Percentiles rank a stretch among this genome's conserved stretches.
Conservation (phyloP, 768 basidiomycete genomes). For the Tulasnella sp. region DNA sequence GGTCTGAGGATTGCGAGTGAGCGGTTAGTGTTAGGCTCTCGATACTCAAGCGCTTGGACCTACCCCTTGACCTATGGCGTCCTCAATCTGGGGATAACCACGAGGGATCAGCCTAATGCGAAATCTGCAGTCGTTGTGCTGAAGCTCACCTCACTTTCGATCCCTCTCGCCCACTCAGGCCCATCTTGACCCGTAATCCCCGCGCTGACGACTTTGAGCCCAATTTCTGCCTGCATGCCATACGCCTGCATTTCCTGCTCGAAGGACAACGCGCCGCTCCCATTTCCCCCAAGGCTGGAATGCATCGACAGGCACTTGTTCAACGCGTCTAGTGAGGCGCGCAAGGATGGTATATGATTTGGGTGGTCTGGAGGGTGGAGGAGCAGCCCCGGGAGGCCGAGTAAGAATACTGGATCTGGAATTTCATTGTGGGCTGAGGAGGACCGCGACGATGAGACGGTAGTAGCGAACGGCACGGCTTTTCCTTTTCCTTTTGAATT, state of each 20-base stretch:
- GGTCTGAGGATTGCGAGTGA: not conserved
- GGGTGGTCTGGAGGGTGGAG: conserved; percentile 67
- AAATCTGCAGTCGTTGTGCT: conserved; percentile 29
- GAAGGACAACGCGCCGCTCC: conserved; percentile 15
- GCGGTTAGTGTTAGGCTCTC: conserved; percentile 41
- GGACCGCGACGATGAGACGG: not conserved
- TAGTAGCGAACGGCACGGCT: not conserved
- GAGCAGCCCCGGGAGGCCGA: conserved; percentile 64
- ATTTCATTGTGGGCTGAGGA: conserved; percentile 37
- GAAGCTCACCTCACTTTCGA: conserved; percentile 61
- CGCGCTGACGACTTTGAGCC: conserved; percentile 58
- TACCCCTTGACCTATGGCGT: conserved; percentile 70
- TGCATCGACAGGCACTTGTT: conserved; percentile 56
- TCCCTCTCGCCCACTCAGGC: conserved; percentile 53
- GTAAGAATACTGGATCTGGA: conserved; percentile 56
- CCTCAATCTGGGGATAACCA: conserved; percentile 53
- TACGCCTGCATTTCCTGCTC: conserved; percentile 61
- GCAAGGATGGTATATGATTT: conserved; percentile 58
- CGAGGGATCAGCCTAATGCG: not conserved
- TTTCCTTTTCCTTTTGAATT: conserved; percentile 23
- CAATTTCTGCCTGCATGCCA: conserved; percentile 70
- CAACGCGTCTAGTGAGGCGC: conserved; percentile 59
- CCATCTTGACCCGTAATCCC: conserved; percentile 45
- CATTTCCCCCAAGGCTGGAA: conserved; percentile 40
- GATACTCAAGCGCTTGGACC: conserved; percentile 43